phyloP scores from a whole-genome alignment of 1,284 basidiomycete genomes.

The Chalciporus piperatoides region DNA sequence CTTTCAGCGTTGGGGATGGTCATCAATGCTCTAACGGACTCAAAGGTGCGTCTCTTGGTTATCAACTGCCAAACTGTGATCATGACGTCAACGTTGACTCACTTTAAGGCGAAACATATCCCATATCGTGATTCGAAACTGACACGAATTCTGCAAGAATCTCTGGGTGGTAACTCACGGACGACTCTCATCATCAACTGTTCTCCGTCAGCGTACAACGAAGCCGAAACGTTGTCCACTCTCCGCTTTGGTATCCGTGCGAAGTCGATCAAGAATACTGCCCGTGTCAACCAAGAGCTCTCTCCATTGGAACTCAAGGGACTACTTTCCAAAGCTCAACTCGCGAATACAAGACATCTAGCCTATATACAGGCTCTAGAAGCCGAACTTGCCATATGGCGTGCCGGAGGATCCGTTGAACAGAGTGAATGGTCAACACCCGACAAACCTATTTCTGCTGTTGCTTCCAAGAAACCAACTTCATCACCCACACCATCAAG shows the following conservation, averaged over 20 bases:
- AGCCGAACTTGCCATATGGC: conserved; percentile 90
- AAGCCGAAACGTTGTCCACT: conserved; percentile 95
- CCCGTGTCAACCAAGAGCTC: conserved; percentile 96
- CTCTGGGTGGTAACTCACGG: conserved; percentile 96
- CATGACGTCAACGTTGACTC: conserved; percentile 5
- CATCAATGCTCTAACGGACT: conserved; percentile 97
- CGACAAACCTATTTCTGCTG: conserved; percentile 49
- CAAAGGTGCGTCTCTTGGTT: conserved; percentile 61
- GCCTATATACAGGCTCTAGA: conserved; percentile 89
- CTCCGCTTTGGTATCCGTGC: conserved; percentile 98
- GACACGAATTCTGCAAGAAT: conserved; percentile 99
- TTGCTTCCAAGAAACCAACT: conserved; percentile 56
- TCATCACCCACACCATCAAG: conserved; percentile 63
- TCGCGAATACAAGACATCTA: conserved; percentile 80
- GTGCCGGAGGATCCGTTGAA: conserved; percentile 84
- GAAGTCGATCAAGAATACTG: conserved; percentile 99
- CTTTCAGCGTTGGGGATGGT: conserved; percentile 99
- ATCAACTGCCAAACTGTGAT: background rate
- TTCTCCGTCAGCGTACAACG: conserved; percentile 96
- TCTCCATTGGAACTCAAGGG: conserved; percentile 96
- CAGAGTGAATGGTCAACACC: conserved; percentile 80
- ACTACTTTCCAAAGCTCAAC: conserved; percentile 86
- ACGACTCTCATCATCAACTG: conserved; percentile 99
- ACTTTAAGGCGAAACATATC: conserved; percentile 84
- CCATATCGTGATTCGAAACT: conserved; percentile 99